A percentile compares a stretch with the other conserved stretches of the same genome.
phyloP scores from a whole-genome alignment of 1,284 basidiomycete genomes.

The Cryptococcus neoformans region DNA sequence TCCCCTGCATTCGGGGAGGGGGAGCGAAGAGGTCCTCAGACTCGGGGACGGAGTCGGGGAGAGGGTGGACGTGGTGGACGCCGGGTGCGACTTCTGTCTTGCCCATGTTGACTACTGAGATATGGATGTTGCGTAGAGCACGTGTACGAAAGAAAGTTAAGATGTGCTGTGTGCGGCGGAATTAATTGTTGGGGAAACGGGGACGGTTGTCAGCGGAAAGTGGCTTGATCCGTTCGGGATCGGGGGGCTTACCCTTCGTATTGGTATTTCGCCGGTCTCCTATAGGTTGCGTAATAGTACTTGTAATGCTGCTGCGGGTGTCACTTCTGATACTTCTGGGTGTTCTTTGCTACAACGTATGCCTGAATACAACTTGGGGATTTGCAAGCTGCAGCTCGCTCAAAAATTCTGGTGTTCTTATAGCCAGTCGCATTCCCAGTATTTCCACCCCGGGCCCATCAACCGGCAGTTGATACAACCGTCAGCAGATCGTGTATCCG shows the following conservation, averaged over 20 bases:
- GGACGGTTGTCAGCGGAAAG: neutral
- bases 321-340: too few relatives aligned
- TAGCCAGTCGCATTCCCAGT: too few relatives aligned
- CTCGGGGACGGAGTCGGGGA: constrained; percentile 35
- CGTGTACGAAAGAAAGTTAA: neutral
- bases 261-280: too few relatives aligned
- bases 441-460: too few relatives aligned
- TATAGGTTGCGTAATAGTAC: too few relatives aligned
- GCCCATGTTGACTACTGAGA: constrained; percentile 1
- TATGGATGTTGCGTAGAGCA: neutral
- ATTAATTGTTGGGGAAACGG: neutral
- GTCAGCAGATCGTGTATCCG: too few relatives aligned
- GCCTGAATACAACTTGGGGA: too few relatives aligned
- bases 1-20: constrained; percentile 37
- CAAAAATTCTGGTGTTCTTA: too few relatives aligned
- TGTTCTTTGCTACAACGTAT: too few relatives aligned
- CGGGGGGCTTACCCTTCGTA: neutral
- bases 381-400: too few relatives aligned
- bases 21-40: constrained; percentile 39
- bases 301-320: too few relatives aligned
- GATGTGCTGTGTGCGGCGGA: neutral
- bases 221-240: neutral
- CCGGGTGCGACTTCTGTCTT: constrained; percentile 8
- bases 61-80: constrained; percentile 28
- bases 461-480: too few relatives aligned